A percentile compares a stretch with the other conserved stretches of the same genome.
Evolutionary conservation across 2,329 filamentous ascomycete species (phyloP).

Genomic region (Fusarium nisikadoi): DNA sequence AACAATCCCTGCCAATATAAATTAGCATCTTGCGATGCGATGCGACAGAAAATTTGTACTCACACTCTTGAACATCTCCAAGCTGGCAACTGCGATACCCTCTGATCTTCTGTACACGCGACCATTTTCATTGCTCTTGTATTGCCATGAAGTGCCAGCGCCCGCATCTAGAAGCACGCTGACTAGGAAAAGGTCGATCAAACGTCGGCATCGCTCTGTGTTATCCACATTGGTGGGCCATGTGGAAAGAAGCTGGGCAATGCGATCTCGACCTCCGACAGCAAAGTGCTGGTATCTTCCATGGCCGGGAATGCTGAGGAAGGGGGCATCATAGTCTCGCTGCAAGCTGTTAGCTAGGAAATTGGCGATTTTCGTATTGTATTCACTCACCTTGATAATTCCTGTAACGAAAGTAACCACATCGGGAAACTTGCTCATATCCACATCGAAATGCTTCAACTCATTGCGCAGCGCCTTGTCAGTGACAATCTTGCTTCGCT

Average conservation of each 20-base stretch:
- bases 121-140: slow-evolving; percentile 90
- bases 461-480: slow-evolving; percentile 81
- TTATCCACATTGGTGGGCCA: slow-evolving; percentile 77
- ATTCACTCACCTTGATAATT: slow-evolving; percentile 82
- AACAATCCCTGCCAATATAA: slow-evolving; percentile 75
- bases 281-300: slow-evolving; percentile 87
- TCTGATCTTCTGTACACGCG: slow-evolving; percentile 86
- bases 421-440: slow-evolving; percentile 83
- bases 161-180: slow-evolving; percentile 89
- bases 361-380: too few species aligned
- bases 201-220: slow-evolving; percentile 77
- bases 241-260: slow-evolving; percentile 75
- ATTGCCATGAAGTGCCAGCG: slow-evolving; percentile 89
- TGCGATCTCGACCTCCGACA: slow-evolving; percentile 79
- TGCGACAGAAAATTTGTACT: slow-evolving; percentile 33
- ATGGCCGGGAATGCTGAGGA: slow-evolving; percentile 80
- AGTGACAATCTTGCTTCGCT: slow-evolving; percentile 78
- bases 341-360: slow-evolving; percentile 40
- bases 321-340: slow-evolving; percentile 67
- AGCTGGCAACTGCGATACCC: slow-evolving; percentile 78
- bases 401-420: slow-evolving; percentile 89
- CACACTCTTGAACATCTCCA: slow-evolving; percentile 91
- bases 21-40: slow-evolving; percentile 30
- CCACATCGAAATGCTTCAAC: slow-evolving; percentile 87
- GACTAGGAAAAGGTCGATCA: slow-evolving; percentile 81